Base-by-base conservation (phyloP, 129 eudicot genomes). In the Escallonia rubra region DNA sequence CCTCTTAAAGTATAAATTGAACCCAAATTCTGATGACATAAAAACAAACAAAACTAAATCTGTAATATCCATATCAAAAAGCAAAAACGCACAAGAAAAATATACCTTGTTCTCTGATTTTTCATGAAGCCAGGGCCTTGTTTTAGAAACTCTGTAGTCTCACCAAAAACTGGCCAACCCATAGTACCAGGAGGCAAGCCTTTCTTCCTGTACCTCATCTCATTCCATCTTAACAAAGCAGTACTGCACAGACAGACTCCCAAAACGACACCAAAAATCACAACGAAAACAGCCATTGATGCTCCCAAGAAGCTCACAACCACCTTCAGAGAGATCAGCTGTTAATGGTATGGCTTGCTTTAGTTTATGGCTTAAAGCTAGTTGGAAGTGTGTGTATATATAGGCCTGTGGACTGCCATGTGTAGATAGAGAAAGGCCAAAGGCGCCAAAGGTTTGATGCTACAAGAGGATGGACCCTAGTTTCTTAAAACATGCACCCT, bases 151-250 rank as follows among this genome's bases (percentile, higher is more conserved):
- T 94, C 97, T 57, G 90, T 85, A 67, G 99, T 94, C 78, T 94
- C 99, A 68, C 99, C 99, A 76, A 94, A 87, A 75, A 94, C 75
- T 61, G 99, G 99, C 99, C 99, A 94, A 42, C 99, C 99, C 99
- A 94, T 94, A 67, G 99, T 94, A 45, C 99, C 99, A 15, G 99
- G 99, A 16, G 99, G 99, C 63, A 94, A 69, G 9, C 96, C 90
- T 79, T 85, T 82, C 87, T 83, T 94, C 78, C 80, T 83, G 85
- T 89, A 90, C 69, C 79, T 81, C 60, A 94, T 73, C 69, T 86
- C 93, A 76, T 89, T 94, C 99, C 99, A 94, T 80, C 79, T 90
- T 79, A 94, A 82, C 62, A 94, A 72, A 66, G 85, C 85, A 41
- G 81, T 74, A 71, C 90, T 83, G 10, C 86, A 72, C 68, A 84